Evolutionary conservation across 1,284 basidiomycete genomes (phyloP), one percentile per base, ranked within the genome.

Genomic region (Rhizoctonia solani): DNA sequence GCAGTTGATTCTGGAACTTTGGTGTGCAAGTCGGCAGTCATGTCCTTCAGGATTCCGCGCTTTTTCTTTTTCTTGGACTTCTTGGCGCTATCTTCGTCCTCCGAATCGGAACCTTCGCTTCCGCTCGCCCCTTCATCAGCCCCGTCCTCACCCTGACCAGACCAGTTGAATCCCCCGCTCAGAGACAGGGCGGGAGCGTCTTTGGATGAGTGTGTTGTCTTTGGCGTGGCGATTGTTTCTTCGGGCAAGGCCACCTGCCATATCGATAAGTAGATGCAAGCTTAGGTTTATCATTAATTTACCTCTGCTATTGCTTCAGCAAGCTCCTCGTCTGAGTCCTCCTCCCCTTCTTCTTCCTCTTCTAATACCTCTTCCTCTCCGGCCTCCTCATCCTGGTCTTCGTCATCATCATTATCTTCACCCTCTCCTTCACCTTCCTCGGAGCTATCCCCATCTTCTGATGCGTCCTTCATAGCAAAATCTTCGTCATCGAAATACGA

Each of bases 1-100:
- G 90, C 85, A 67, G 89, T 89, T 0, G 96, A 98, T 75, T 95
- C 89, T 1, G 96, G 95, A n/a, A 81, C 81, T 73, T 87, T 89
- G 42, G 83, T 87, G 66, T 93, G 91, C 81, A 95, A 87, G 69
- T 93, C 88, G 21, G 87, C 90, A 0, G 95, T 95, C 47, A 90
- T 79, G 77, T 97, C 94, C 70, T 87, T 80, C 74, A 93, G 85
- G 69, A 93, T 87, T 74, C 84, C 81, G 74, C 88, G 89, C 73
- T 82, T 83, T 72, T 82, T 85, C 71, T 83, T 84, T 73, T 84
- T 88, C 77, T 83, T 90, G 79, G 81, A 88, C 72, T 23, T 58
- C 76, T 82, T 87, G 72, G 65, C 70, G 42, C 61, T 71, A 65
- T 72, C 71, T 16, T 70, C 70, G 11, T 73, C 73, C 41, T 75